Evolutionary conservation across 129 eudicot species (phyloP), one percentile per base, ranked within the genome.

Genomic region (Artemisia annua): DNA sequence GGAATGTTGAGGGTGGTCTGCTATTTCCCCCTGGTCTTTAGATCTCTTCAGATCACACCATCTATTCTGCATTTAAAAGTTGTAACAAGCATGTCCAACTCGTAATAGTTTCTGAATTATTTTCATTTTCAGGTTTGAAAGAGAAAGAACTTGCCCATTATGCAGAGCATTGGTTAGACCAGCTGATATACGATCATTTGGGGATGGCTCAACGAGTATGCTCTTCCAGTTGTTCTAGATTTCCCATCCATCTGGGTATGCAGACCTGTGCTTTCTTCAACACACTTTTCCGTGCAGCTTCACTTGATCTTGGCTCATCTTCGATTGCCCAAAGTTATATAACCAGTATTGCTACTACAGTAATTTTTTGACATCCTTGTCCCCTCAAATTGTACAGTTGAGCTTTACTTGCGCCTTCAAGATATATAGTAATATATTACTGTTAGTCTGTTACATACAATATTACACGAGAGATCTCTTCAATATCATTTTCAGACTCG

Each of bases 111-210:
- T 3, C 39, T 12, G 7, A 59, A 11, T n/a, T 3, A 15, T 18
- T 64, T 64, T 26, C 1, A 2, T 66, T 78, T 74, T 18, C 85
- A 87, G 94, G 94, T 87, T 87, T 76, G 94, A 87, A 68, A 80
- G 89, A 72, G 94, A 87, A 56, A 83, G 94, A 72, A 87, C 94
- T 7, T 87, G 94, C 77, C 94, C 94, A 22, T 71, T 87, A 50
- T 87, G 94, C 66, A 80, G 94, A 73, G 94, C 89, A 4, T 70
- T 87, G 82, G 94, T 87, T 57, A 78, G 94, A 72, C 87, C 89
- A 15, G 87, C 94, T 26, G 94, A 85, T 78, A 75, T 87, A 53
- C 78, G 79, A 26, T 87, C 94, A 19, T 87, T 74, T 49, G 94
- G 87, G 57, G 89, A 87, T 67, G 93, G 93, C 16, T 87, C 93